Percentiles rank a stretch among this genome's conserved stretches.
Conservation (phyloP, 2,329 filamentous ascomycete genomes). For the Colletotrichum graminicola region DNA sequence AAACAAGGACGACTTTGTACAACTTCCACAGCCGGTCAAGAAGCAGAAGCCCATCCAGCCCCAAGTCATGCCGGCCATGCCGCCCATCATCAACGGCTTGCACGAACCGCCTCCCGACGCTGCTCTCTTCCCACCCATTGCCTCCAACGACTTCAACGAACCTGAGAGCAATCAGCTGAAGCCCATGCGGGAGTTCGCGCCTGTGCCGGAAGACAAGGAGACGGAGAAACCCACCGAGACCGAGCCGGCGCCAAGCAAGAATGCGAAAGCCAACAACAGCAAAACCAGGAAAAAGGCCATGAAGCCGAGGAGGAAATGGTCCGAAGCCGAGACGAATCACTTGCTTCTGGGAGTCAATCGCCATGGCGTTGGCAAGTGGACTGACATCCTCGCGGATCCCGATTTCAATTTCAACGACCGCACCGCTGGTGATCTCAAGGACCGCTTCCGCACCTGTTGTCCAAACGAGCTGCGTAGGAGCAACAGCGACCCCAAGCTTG, state of each 20-base stretch:
- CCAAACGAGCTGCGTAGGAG: constrained; percentile 68
- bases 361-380: constrained; percentile 75
- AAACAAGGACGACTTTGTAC: constrained; percentile 72
- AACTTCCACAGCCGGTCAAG: constrained; percentile 73
- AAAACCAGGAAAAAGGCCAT: constrained; percentile 67
- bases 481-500: constrained; percentile 48
- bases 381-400: constrained; percentile 71
- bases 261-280: constrained; percentile 43
- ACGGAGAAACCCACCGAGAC: constrained; percentile 46
- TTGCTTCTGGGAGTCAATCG: constrained; percentile 71
- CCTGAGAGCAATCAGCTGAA: constrained; percentile 58
- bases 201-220: constrained; percentile 47
- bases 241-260: constrained; percentile 47
- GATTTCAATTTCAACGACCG: constrained; percentile 72
- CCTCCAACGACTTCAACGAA: constrained; percentile 66
- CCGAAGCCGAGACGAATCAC: constrained; percentile 73
- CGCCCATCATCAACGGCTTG: constrained; percentile 75
- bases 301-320: constrained; percentile 73
- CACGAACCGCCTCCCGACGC: constrained; percentile 72
- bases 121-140: constrained; percentile 73
- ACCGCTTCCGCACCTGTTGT: constrained; percentile 75
- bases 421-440: constrained; percentile 73
- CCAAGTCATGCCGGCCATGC: constrained; percentile 60
- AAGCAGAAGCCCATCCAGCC: constrained; percentile 72
- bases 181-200: constrained; percentile 57